Conservation (phyloP, 176 grass and related monocot species). For the Musa schizocarpa region DNA sequence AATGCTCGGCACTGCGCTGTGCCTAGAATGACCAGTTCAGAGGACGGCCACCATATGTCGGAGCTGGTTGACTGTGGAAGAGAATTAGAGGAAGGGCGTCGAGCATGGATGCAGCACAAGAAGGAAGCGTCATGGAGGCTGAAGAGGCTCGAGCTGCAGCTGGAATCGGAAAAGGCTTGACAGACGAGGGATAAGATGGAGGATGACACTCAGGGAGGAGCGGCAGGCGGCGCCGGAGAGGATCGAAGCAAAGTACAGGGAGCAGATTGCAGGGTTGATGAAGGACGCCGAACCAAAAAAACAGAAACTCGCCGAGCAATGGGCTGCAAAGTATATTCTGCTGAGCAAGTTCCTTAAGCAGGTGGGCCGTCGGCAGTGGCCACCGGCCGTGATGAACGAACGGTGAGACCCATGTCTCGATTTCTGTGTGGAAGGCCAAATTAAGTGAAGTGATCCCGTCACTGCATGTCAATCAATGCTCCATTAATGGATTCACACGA, state of each 20-base stretch:
- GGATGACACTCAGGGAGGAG: slow-evolving; percentile 53
- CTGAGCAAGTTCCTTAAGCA: slow-evolving; percentile 71
- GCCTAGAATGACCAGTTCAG: background rate
- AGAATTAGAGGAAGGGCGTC: slow-evolving; percentile 79
- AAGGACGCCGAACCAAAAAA: slow-evolving; percentile 81
- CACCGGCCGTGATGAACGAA: slow-evolving; percentile 43
- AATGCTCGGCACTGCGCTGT: background rate
- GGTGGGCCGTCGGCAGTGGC: slow-evolving; percentile 29
- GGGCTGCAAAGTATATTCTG: slow-evolving; percentile 69
- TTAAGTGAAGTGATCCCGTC: no score
- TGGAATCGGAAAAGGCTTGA: slow-evolving; percentile 60
- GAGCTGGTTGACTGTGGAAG: slow-evolving; percentile 58
- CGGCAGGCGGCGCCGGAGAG: slow-evolving; percentile 51
- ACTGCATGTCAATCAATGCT: slow-evolving; percentile 21
- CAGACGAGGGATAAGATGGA: slow-evolving; percentile 65
- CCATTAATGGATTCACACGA: slow-evolving; percentile 24
- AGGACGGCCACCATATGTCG: background rate
- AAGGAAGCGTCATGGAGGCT: slow-evolving; percentile 81
- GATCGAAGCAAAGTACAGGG: slow-evolving; percentile 57
- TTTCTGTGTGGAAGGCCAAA: no score
- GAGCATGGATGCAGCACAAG: slow-evolving; percentile 69
- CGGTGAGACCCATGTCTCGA: slow-evolving; percentile 19
- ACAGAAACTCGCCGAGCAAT: slow-evolving; percentile 85
- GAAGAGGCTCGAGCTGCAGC: slow-evolving; percentile 85
- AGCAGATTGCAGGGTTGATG: slow-evolving; percentile 52